phyloP scores from a whole-genome alignment of 441 rosid genomes.

The Raphanus hybrid region DNA sequence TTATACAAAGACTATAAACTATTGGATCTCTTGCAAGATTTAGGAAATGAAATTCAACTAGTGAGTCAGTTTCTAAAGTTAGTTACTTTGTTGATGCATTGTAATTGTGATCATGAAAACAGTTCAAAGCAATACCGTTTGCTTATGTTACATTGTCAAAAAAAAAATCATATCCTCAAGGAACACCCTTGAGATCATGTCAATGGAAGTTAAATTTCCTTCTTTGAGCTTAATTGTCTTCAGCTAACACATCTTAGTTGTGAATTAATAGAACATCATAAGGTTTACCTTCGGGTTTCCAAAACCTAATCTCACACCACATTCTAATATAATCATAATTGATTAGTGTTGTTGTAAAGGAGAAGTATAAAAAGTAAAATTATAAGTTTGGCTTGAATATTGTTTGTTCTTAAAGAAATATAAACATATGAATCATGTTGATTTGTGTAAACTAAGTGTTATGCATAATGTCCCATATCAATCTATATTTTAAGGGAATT shows the following conservation, averaged over 20 bases:
- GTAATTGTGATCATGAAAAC: background rate
- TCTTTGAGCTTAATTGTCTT: background rate
- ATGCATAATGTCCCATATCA: conserved; percentile 41
- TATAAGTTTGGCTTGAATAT: conserved; percentile 12
- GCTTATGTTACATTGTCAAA: background rate
- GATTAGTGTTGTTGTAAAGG: conserved; percentile 25
- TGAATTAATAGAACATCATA: conserved; percentile 1
- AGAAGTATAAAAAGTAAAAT: background rate
- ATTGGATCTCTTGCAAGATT: conserved; percentile 50
- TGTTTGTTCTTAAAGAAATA: conserved; percentile 21
- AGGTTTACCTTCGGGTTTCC: conserved; percentile 17
- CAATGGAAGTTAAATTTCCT: conserved; percentile 1
- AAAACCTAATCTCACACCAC: conserved; percentile 20
- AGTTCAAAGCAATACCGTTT: background rate
- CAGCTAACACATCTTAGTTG: conserved; percentile 5
- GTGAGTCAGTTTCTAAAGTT: conserved; percentile 40
- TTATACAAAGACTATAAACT: conserved; percentile 54
- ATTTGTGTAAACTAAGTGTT: conserved; percentile 40
- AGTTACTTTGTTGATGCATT: conserved; percentile 10
- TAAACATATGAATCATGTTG: conserved; percentile 41
- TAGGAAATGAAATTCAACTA: conserved; percentile 76
- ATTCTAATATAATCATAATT: conserved; percentile 1
- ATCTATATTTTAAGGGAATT: conserved; percentile 4
- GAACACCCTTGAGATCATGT: conserved; percentile 1
- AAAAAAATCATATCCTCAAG: background rate